Evolutionary conservation across 345 rosid genomes (phyloP), one percentile per base, ranked within the genome.

Genomic region (Eutrema japonicum): DNA sequence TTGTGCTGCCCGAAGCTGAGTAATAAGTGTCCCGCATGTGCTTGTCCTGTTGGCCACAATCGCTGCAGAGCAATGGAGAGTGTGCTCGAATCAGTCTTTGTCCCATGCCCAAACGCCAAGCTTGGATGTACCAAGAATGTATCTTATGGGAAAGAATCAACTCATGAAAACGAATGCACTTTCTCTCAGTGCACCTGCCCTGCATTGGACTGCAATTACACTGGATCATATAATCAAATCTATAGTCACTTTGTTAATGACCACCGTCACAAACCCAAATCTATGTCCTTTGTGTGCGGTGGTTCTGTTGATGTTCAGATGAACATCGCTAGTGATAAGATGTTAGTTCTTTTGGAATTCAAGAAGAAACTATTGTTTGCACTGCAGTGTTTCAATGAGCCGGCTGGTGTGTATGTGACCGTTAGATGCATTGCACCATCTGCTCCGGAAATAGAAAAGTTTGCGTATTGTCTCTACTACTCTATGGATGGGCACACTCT

Each of bases 141-240:
- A 4, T 7, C 60, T 3, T 55, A 32, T 33, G 18, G 41, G 40
- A 55, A n/a, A 14, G 11, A 32, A 33, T 55, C 18, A 16, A 55
- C 60, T 14, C 60, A 55, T 16, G 60, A 32, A 5, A 33, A 55
- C 10, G 26, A 55, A n/a, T 33, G 60, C 11, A 36, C 3, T 0
- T 55, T 55, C 40, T 55, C 60, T 33, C 60, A 8, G n/a, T 55
- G 60, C 26, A 13, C 60, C 2, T 55, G 60, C 41, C 41, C 41
- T 55, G 60, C 1, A 11, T 0, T 7, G 14, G 26, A 33, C 10
- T 55, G 60, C 18, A 16, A 55, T 32, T 55, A 32, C 22, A 55
- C 40, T 2, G 60, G 60, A 3, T 36, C 11, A 7, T 55, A n/a
- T 26, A 30, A 30, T 2, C 10, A 53, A 4, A 6, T 58, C 6